Evolutionary conservation across 1,139 yeast genomes (phyloP), one percentile per base, ranked within the genome.

Genomic region (Hyphopichia buzzinii): DNA sequence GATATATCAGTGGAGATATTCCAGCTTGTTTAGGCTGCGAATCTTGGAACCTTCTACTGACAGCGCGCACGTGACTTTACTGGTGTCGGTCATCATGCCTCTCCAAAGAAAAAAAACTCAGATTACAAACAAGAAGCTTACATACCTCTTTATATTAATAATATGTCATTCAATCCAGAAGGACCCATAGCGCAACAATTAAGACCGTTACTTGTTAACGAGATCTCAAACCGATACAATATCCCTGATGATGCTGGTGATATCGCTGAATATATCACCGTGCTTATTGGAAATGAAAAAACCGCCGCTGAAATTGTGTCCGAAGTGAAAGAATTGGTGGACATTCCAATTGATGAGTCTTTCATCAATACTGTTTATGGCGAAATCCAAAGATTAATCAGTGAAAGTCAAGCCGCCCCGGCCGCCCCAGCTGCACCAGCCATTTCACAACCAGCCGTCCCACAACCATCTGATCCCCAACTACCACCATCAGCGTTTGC

Each of bases 201-300:
- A 36, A 64, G 59, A 45, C 57, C 58, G 11, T 57, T 63, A 36
- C 55, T 70, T 41, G 54, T 58, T 15, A 61, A 59, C 30, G 76
- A 71, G 48, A 54, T 71, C 38, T 55, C 54, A 34, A 62, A 55
- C 38, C 58, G 67, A 38, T 70, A 47, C 47, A 52, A 50, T 40
- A 55, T 61, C 16, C 57, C 56, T 6, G 95, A 84, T 42, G 95
- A 87, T 54, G 80, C 87, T 23, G 78, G 70, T 31, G 88, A 84
- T 54, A 84, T 85, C 29, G 87, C 96, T 12, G 95, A 88, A 54
- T 88, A 79, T 54, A 79, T 88, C 41, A 74, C 82, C 16, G 74
- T 85, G 39, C 69, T 87, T 64, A 80, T 87, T 40, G 80, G 84
- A 19, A 85, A 85, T 50, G 79, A 82, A 47, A 82, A 85, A 53